These are phyloP conservation scores for Carpinus viminea DNA, from an alignment of 306 rosid species.

Conservation along the genomic window DNA sequence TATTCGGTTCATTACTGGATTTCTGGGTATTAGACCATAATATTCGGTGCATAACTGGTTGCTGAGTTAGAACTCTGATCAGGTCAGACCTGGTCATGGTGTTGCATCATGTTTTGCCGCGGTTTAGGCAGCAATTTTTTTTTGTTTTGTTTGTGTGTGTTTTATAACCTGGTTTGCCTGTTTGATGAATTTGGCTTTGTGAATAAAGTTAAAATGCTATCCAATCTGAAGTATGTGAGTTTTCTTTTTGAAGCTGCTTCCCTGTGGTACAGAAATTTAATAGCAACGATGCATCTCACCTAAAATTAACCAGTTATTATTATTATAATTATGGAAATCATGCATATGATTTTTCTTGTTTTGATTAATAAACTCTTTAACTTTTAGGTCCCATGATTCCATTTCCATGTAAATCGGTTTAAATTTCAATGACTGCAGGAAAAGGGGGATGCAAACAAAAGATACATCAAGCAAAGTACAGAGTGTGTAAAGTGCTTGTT, in stretches of 20 bases:
- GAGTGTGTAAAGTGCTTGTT: constrained; percentile 53
- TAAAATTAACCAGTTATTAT: neutral
- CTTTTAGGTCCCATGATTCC: neutral
- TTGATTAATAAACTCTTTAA: neutral
- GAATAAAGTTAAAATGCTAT: neutral
- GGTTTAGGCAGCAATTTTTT: neutral
- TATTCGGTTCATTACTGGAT: neutral
- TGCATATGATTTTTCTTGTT: neutral
- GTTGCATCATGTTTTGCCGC: neutral
- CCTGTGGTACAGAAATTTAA: neutral
- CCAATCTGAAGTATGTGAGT: neutral
- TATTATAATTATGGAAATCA: neutral
- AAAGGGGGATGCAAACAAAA: constrained; percentile 64
- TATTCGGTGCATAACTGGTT: neutral
- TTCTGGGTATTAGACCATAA: neutral
- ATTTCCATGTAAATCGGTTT: neutral
- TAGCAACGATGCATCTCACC: neutral
- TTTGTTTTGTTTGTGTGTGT: no score
- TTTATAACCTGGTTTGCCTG: neutral
- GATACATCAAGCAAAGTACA: constrained; percentile 79
- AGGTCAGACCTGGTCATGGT: neutral
- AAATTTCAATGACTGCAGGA: constrained; percentile 50
- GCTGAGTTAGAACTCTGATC: neutral
- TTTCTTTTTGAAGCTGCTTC: neutral
- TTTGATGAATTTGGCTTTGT: neutral